phyloP scores from a whole-genome alignment of 495 filamentous ascomycete genomes.

The Rhypophila decipiens region DNA sequence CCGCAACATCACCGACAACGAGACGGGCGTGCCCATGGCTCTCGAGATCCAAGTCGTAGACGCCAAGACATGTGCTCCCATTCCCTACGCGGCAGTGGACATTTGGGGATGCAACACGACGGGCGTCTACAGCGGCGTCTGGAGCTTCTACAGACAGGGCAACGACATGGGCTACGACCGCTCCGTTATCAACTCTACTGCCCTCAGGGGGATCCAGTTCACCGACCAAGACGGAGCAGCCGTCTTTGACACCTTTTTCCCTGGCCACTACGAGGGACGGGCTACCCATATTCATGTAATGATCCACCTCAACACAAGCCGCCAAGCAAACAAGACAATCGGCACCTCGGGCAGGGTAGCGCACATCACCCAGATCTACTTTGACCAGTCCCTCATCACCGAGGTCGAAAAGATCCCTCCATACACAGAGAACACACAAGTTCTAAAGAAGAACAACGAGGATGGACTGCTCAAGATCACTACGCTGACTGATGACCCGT shows the following conservation, averaged over 20 bases:
- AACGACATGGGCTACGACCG: too few species aligned
- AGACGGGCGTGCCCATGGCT: conserved; percentile 38
- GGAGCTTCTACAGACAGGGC: conserved; percentile 20
- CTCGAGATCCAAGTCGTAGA: conserved; percentile 49
- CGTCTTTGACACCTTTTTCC: conserved; percentile 46
- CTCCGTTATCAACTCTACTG: conserved; percentile 43
- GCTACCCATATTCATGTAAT: conserved; percentile 33
- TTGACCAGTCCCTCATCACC: conserved; percentile 44
- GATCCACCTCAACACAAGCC: conserved; percentile 42
- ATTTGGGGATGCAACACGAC: conserved; percentile 48
- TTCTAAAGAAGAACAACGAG: conserved; percentile 40
- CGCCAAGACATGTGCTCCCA: conserved; percentile 49
- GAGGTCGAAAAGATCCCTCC: conserved; percentile 48
- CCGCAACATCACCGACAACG: conserved; percentile 36
- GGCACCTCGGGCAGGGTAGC: conserved; percentile 28
- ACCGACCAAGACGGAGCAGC: conserved; percentile 45
- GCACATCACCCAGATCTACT: conserved; percentile 58
- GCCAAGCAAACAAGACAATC: conserved; percentile 45
- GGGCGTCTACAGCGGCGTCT: conserved; percentile 53
- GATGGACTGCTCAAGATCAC: conserved; percentile 40
- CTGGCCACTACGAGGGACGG: conserved; percentile 45
- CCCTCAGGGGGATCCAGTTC: conserved; percentile 43
- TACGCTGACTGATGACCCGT: conserved; percentile 45
- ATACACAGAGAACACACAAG: conserved; percentile 49
- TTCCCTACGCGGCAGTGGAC: conserved; percentile 49